phyloP scores from a whole-genome alignment of 2,329 filamentous ascomycete genomes.

The Macroventuria anomochaeta region DNA sequence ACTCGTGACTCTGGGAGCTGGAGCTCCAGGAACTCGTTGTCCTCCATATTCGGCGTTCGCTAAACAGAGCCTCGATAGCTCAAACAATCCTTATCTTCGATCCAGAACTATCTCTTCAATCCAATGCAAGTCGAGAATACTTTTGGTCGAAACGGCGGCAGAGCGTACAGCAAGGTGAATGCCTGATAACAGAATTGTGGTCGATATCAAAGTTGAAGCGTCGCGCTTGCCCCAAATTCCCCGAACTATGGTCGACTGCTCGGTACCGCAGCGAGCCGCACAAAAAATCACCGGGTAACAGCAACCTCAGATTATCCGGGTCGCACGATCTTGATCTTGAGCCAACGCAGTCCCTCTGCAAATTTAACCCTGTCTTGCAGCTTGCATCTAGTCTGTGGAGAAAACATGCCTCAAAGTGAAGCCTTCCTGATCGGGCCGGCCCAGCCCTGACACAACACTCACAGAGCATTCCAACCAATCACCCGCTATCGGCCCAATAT shows the following conservation, averaged over 20 bases:
- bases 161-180: constrained; percentile 7
- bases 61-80: background rate
- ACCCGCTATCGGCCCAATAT: constrained; percentile 5
- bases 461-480: constrained; percentile 11
- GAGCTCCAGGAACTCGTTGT: constrained; percentile 31
- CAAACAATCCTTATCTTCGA: background rate
- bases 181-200: constrained; percentile 4
- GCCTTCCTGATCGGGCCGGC: constrained; percentile 25
- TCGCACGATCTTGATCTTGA: too few species aligned
- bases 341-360: background rate
- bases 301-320: too few species aligned
- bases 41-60: constrained; percentile 9
- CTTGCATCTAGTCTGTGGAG: background rate
- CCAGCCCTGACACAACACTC: constrained; percentile 1
- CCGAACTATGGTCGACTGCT: background rate
- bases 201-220: background rate
- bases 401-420: background rate
- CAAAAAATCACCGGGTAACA: background rate
- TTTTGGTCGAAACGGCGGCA: background rate
- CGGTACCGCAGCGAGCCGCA: constrained; percentile 14
- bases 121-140: background rate
- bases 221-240: constrained; percentile 7
- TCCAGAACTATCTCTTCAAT: constrained; percentile 16
- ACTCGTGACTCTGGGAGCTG: constrained; percentile 75
- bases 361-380: background rate